phyloP scores from a whole-genome alignment of 2,329 filamentous ascomycete genomes.

The Beauveria medogensis region DNA sequence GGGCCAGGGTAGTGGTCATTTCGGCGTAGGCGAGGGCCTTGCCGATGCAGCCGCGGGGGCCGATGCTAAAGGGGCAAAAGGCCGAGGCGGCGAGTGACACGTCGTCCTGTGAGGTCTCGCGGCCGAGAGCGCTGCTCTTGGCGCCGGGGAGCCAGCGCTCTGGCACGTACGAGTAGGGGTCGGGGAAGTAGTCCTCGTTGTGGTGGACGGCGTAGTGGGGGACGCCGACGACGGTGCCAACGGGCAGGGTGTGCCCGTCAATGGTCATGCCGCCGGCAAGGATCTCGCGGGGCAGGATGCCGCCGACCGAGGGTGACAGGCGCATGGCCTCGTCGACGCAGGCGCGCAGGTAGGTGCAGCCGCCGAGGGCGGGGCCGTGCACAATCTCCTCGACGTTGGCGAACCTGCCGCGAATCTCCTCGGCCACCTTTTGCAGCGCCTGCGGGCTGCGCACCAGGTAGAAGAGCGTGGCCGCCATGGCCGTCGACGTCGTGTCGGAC shows the following conservation, averaged over 20 bases:
- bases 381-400: conserved; percentile 44
- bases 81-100: conserved; percentile 52
- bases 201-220: conserved; percentile 64
- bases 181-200: conserved; percentile 53
- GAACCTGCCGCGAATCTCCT: conserved; percentile 47
- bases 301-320: conserved; percentile 52
- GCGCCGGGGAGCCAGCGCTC: conserved; percentile 56
- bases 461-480: conserved; percentile 55
- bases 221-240: conserved; percentile 54
- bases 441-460: conserved; percentile 48
- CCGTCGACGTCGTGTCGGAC: conserved; percentile 64
- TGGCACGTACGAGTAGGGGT: conserved; percentile 50
- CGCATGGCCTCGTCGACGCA: conserved; percentile 61
- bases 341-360: conserved; percentile 51
- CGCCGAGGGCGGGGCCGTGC: conserved; percentile 39
- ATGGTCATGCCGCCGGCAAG: conserved; percentile 45
- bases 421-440: conserved; percentile 37
- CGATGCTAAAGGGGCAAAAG: conserved; percentile 68
- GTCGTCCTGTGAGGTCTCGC: conserved; percentile 39
- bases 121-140: conserved; percentile 27
- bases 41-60: conserved; percentile 63
- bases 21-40: conserved; percentile 62
- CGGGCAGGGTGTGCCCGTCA: conserved; percentile 46
- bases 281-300: conserved; percentile 52
- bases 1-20: conserved; percentile 54